Base-by-base conservation (phyloP, 768 basidiomycete genomes). In the Mycena rosella region DNA sequence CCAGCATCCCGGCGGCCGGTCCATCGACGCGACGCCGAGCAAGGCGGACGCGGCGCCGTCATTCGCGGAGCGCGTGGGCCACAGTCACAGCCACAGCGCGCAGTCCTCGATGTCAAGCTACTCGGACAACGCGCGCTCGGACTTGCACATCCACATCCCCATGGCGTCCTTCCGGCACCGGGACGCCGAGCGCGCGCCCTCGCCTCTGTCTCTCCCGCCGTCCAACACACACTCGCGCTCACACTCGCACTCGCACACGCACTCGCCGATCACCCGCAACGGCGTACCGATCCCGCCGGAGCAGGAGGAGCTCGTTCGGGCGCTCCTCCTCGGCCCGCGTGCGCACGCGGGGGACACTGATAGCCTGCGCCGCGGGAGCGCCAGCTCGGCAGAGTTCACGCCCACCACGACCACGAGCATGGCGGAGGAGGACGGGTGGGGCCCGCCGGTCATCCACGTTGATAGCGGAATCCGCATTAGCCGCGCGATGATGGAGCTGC, bases 191-290 rank as follows among this genome's bases (percentile, higher is more conserved):
- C 24, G 30, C 22, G 29, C 59, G 6, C 48, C 52, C 18, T 47
- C 54, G 8, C 47, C 58, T 2, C 9, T 26, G 27, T 40, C 58
- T 15, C 38, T 40, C 29, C 30, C 40, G 17, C 56, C 40, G 5
- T 47, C n/a, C n/a, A n/a, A n/a, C n/a, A n/a, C 47, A 29, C 59
- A 40, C 44, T 48, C 51, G 44, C 53, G 56, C 11, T 24, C 26
- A 6, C 45, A 67, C 48, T 58, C 60, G n/a, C 45, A 42, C 53
- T 30, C 53, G 36, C 49, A 56, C 18, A 17, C 29, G 18, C 62
- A 71, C 29, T 68, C 70, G 22, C 70, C 70, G 11, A 58, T 71
- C 3, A 71, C 66, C 30, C 70, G 66, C 49, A 60, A 71, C 59
- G 70, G 70, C 29, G 63, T 60, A 7, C 70, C 66, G 29, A 55